Evolutionary conservation across 768 basidiomycete species (phyloP).

Genomic region (Pilatotrama ljubarskyi): DNA sequence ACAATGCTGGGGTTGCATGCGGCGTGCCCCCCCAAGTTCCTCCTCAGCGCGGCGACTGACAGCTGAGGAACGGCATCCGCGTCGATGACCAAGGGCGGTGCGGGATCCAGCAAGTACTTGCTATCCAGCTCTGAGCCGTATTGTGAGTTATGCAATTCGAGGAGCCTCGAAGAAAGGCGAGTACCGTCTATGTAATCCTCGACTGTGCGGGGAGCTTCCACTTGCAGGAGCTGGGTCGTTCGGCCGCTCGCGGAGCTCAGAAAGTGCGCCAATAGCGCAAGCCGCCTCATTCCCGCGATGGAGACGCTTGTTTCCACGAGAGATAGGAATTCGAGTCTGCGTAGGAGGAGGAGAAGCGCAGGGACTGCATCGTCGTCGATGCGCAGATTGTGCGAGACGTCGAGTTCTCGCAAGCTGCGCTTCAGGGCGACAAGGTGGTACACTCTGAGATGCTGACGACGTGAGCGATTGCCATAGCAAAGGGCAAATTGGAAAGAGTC

Average conservation of each 20-base stretch:
- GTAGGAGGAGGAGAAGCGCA: slow-evolving; percentile 50
- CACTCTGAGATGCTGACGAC: slow-evolving; percentile 39
- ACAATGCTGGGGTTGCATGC: slow-evolving; percentile 45
- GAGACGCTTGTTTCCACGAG: slow-evolving; percentile 54
- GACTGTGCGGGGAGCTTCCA: slow-evolving; percentile 56
- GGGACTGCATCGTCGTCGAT: slow-evolving; percentile 60
- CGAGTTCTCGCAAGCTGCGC: slow-evolving; percentile 51
- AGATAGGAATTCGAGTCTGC: slow-evolving; percentile 49
- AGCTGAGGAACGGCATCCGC: slow-evolving; percentile 43
- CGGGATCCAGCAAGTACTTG: background rate
- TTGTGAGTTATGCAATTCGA: too few species aligned
- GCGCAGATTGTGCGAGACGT: slow-evolving; percentile 49
- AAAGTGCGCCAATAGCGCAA: slow-evolving; percentile 35
- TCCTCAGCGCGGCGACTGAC: slow-evolving; percentile 48
- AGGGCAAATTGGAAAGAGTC: background rate
- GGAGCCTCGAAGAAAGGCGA: slow-evolving; percentile 16
- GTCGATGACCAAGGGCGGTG: slow-evolving; percentile 48
- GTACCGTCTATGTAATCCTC: slow-evolving; percentile 55
- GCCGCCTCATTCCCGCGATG: slow-evolving; percentile 58
- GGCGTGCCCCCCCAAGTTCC: slow-evolving; percentile 61
- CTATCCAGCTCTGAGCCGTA: background rate
- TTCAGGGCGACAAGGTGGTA: slow-evolving; percentile 59
- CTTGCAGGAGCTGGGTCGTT: slow-evolving; percentile 35
- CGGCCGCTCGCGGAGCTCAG: background rate
- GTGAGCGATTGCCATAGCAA: slow-evolving; percentile 9